Conservation (phyloP, 805 yeast genomes). For the Pichia kluyveri region DNA sequence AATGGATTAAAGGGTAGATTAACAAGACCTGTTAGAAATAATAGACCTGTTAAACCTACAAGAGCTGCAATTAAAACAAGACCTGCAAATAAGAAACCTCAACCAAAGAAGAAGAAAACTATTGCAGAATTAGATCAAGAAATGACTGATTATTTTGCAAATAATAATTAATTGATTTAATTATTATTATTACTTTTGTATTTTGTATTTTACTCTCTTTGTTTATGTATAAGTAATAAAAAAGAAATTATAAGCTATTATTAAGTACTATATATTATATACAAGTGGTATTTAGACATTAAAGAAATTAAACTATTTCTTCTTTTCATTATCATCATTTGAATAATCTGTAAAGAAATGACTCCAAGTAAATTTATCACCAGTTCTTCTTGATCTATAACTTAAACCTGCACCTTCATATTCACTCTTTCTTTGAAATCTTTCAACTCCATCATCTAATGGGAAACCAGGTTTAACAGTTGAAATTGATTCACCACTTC, state of each 20-base stretch:
- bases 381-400: slow-evolving; percentile 36
- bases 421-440: slow-evolving; percentile 46
- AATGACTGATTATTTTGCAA: slow-evolving; percentile 91
- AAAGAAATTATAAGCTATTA: too few species aligned
- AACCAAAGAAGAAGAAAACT: slow-evolving; percentile 52
- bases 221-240: background rate
- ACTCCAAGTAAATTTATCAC: slow-evolving; percentile 24
- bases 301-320: background rate
- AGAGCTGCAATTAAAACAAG: slow-evolving; percentile 8
- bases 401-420: slow-evolving; percentile 64
- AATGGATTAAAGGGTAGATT: background rate
- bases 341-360: slow-evolving; percentile 12
- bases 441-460: slow-evolving; percentile 23
- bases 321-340: slow-evolving; percentile 3
- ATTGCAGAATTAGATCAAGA: slow-evolving; percentile 94
- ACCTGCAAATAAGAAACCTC: slow-evolving; percentile 27
- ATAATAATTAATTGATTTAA: slow-evolving; percentile 25
- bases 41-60: slow-evolving; percentile 14
- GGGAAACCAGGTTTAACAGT: slow-evolving; percentile 28
- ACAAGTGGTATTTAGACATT: too few species aligned
- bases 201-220: background rate
- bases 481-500: slow-evolving; percentile 16
- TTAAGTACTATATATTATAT: too few species aligned
- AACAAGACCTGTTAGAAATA: slow-evolving; percentile 38
- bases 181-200: background rate